Evolutionary conservation across 169 alveolate genomes (phyloP), one percentile per base, ranked within the genome.

Genomic region (Haemoproteus tartakovskyi): DNA sequence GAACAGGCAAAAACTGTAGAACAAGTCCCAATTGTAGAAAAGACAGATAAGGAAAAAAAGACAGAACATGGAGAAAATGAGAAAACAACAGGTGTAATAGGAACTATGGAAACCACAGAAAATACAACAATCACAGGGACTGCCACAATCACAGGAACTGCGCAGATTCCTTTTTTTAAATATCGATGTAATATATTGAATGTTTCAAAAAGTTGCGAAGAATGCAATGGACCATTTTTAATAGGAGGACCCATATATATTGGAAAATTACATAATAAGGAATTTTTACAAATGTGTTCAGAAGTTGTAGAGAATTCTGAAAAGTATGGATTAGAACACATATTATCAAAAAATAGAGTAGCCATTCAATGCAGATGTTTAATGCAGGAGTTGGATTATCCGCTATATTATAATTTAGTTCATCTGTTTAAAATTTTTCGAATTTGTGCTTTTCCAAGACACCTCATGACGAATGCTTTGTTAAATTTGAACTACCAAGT

Each of bases 401-500:
- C 84, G 5, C 57, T 74, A 51, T 74, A 74, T 56, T 74, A 74
- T 74, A 74, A 74, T 45, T 19, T 74, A 27, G 78, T 61, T 30
- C 21, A 59, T 18, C 29, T 74, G 33, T 74, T 74, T 26, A 54
- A 78, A 74, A 57, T 46, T 56, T 74, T 74, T 74, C 54, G 45
- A 74, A 46, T 74, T 0, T 57, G 57, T 40, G 45, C 84, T 1
- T 56, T 74, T 29, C 46, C 84, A 11, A 74, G 84, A 74, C 33
- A 51, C 37, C 29, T 74, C 48, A 14, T 74, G 11, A 59, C 57
- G 8, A 74, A 74, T n/a, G 84, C 84, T 2, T 38, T 89, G 3
- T 63, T 86, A 36, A 83, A 91, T 60, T 79, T 93, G 62, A 96
- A 95, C 57, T 90, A 91, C 79, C 82, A 87, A 60, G 88, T 94